A percentile compares a stretch with the other conserved stretches of the same genome.
Conservation (phyloP, 2,329 filamentous ascomycete genomes). For the Botrytis sinoallii region DNA sequence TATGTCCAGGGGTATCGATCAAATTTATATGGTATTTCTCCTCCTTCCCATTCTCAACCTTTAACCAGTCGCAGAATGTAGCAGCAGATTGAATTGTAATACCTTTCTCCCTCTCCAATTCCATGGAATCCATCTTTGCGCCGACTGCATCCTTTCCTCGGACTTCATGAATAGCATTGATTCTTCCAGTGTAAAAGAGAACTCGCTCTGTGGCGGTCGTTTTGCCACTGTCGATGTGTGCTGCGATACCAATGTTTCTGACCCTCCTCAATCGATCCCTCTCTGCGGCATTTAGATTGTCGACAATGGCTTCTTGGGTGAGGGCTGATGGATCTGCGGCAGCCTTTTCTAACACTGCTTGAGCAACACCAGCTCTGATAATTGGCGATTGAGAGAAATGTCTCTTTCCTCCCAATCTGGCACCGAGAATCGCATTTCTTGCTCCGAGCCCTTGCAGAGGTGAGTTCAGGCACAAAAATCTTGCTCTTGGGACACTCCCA, state of each 20-base stretch:
- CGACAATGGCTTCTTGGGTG: slow-evolving; percentile 33
- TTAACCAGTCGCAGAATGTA: slow-evolving; percentile 96
- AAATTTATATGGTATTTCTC: slow-evolving; percentile 96
- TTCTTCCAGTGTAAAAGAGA: slow-evolving; percentile 95
- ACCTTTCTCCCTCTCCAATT: slow-evolving; percentile 94
- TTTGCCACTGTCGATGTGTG: slow-evolving; percentile 98
- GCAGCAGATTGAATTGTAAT: slow-evolving; percentile 99
- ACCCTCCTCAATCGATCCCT: slow-evolving; percentile 74
- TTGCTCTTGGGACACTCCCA: slow-evolving; percentile 28
- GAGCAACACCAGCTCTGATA: slow-evolving; percentile 31
- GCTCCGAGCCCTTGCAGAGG: slow-evolving; percentile 24
- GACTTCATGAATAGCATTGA: slow-evolving; percentile 96
- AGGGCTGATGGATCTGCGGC: slow-evolving; percentile 31
- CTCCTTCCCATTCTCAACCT: slow-evolving; percentile 77
- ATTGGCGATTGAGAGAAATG: slow-evolving; percentile 34
- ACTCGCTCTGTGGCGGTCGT: slow-evolving; percentile 96
- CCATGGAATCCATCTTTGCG: slow-evolving; percentile 99
- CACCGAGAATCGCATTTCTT: slow-evolving; percentile 24
- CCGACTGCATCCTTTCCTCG: slow-evolving; percentile 91
- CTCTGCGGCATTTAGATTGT: slow-evolving; percentile 58
- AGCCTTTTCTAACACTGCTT: slow-evolving; percentile 37
- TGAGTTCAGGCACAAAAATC: slow-evolving; percentile 36
- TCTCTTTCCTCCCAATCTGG: slow-evolving; percentile 26
- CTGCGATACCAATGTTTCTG: slow-evolving; percentile 97
- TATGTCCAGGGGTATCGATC: slow-evolving; percentile 97